Conservation (phyloP, 1,139 yeast genomes). For the Scheffersomyces lignicola region DNA sequence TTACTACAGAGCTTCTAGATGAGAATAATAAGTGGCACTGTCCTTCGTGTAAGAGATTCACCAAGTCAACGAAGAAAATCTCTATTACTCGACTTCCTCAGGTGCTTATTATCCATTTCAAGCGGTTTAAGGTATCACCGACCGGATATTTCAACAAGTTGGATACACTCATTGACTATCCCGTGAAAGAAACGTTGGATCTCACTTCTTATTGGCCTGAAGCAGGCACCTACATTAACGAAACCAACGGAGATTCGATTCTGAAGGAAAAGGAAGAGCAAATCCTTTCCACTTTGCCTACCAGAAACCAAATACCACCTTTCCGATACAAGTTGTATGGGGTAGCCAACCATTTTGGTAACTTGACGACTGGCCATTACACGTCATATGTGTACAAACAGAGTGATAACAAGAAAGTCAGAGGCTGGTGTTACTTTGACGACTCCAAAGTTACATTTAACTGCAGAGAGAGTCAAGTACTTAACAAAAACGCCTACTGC, state of each 20-base stretch:
- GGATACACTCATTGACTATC: slow-evolving; percentile 63
- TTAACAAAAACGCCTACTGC: slow-evolving; percentile 72
- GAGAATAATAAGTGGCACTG: slow-evolving; percentile 90
- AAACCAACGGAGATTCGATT: slow-evolving; percentile 19
- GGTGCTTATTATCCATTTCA: slow-evolving; percentile 71
- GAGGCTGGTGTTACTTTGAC: slow-evolving; percentile 77
- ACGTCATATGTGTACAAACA: slow-evolving; percentile 76
- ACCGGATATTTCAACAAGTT: slow-evolving; percentile 54
- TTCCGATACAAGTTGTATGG: slow-evolving; percentile 77
- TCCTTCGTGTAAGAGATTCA: slow-evolving; percentile 69
- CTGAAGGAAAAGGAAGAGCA: slow-evolving; percentile 42
- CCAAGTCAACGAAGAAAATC: slow-evolving; percentile 67
- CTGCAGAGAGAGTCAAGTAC: slow-evolving; percentile 43
- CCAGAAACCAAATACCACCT: slow-evolving; percentile 77
- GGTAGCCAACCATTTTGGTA: slow-evolving; percentile 87
- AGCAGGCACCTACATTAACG: slow-evolving; percentile 33
- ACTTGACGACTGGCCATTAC: slow-evolving; percentile 85
- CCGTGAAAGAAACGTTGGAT: slow-evolving; percentile 56
- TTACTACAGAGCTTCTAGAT: slow-evolving; percentile 66
- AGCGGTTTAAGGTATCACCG: slow-evolving; percentile 63
- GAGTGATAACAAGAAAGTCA: slow-evolving; percentile 30
- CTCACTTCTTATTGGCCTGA: slow-evolving; percentile 81
- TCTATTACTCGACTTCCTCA: slow-evolving; percentile 73
- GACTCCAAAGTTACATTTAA: slow-evolving; percentile 58
- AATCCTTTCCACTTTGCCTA: slow-evolving; percentile 55